phyloP scores from a whole-genome alignment of 106 monocot genomes.

The Dioscorea alata region DNA sequence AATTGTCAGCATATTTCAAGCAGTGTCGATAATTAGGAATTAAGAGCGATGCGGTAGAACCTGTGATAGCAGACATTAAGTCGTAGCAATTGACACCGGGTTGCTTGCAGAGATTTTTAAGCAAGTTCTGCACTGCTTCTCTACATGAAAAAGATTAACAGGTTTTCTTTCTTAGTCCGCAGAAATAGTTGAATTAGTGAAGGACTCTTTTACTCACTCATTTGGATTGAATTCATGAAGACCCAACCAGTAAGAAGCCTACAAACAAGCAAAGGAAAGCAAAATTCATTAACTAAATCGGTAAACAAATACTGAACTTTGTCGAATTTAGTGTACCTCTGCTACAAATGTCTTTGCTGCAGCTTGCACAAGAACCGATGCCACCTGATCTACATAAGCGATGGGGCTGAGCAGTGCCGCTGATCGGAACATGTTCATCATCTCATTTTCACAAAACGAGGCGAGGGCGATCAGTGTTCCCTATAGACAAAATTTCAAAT shows the following conservation, averaged over 20 bases:
- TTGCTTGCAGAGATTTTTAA: constrained; percentile 6
- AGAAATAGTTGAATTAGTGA: neutral
- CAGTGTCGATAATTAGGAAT: neutral
- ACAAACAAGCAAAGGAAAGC: constrained; percentile 17
- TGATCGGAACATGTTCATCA: constrained; percentile 21
- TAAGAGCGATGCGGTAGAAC: neutral
- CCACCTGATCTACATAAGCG: constrained; percentile 24
- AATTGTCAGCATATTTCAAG: neutral
- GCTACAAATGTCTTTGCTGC: constrained; percentile 14
- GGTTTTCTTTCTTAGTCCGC: neutral
- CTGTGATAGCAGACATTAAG: constrained; percentile 14
- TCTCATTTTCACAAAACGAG: constrained; percentile 19
- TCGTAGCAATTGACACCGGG: constrained; percentile 13
- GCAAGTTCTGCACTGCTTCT: neutral
- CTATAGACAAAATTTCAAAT: constrained; percentile 8
- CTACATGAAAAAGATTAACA: neutral
- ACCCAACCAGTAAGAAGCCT: constrained; percentile 21
- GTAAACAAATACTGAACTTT: neutral
- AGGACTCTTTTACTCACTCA: constrained; percentile 10
- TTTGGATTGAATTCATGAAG: constrained; percentile 29
- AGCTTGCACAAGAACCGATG: constrained; percentile 11
- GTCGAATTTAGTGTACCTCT: constrained; percentile 9
- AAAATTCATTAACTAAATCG: neutral
- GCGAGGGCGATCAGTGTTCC: constrained; percentile 40
- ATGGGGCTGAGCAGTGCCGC: constrained; percentile 39